A percentile compares a stretch with the other conserved stretches of the same genome.
Evolutionary conservation across 768 basidiomycete genomes (phyloP).

Genomic region (Termitomyces sp.): DNA sequence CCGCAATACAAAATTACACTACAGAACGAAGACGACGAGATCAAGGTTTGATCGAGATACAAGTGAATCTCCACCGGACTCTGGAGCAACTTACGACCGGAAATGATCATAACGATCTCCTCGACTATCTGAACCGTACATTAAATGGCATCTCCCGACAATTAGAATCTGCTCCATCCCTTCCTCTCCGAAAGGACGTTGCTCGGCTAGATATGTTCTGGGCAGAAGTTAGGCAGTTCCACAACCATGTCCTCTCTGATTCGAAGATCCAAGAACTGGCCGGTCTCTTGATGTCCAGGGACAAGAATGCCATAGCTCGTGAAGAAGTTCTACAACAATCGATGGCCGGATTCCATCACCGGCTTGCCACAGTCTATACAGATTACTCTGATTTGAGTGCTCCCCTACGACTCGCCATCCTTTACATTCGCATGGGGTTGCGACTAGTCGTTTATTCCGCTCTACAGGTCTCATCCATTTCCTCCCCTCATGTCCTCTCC

Average conservation of each 20-base stretch:
- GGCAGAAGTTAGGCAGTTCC: constrained; percentile 78
- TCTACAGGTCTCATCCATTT: constrained; percentile 19
- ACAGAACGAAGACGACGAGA: constrained; percentile 44
- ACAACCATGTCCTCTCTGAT: constrained; percentile 49
- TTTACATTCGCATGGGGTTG: constrained; percentile 71
- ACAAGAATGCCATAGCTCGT: constrained; percentile 41
- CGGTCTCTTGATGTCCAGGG: constrained; percentile 31
- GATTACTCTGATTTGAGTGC: constrained; percentile 70
- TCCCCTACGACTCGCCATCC: constrained; percentile 66
- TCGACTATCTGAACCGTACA: constrained; percentile 41
- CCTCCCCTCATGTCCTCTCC: constrained; percentile 25
- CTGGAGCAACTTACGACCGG: constrained; percentile 61
- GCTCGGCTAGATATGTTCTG: constrained; percentile 63
- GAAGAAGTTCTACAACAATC: constrained; percentile 80
- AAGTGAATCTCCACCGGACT: constrained; percentile 52
- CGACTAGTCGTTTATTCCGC: constrained; percentile 39
- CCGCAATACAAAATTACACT: constrained; percentile 54
- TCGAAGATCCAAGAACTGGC: constrained; percentile 52
- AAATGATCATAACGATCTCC: constrained; percentile 48
- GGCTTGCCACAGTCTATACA: constrained; percentile 65
- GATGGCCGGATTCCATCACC: constrained; percentile 71
- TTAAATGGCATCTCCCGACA: constrained; percentile 30
- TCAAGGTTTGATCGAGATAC: constrained; percentile 37
- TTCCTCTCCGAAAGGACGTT: constrained; percentile 40
- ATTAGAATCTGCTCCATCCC: constrained; percentile 23